Evolutionary conservation across 352 stramenopile genomes (phyloP).

Genomic region (Nothophytophthora sp.): DNA sequence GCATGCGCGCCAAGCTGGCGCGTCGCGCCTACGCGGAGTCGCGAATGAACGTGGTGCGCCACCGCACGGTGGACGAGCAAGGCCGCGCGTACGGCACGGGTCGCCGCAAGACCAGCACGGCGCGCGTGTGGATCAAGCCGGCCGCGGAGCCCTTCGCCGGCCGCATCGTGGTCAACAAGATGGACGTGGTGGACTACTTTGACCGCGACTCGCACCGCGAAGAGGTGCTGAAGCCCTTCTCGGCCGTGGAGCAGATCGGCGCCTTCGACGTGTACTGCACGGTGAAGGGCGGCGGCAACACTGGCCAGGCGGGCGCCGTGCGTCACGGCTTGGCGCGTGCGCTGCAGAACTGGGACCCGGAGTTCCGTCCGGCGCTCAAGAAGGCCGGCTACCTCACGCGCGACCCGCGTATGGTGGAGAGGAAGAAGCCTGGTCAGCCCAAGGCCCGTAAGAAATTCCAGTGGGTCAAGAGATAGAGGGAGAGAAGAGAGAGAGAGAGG

Average conservation of each 20-base stretch:
- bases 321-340: slow-evolving; percentile 93
- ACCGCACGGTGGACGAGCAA: slow-evolving; percentile 72
- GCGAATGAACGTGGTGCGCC: slow-evolving; percentile 74
- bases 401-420: slow-evolving; percentile 96
- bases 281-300: slow-evolving; percentile 92
- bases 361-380: slow-evolving; percentile 92
- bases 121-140: slow-evolving; percentile 94
- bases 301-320: slow-evolving; percentile 93
- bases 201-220: slow-evolving; percentile 90
- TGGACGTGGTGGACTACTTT: slow-evolving; percentile 94
- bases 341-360: slow-evolving; percentile 94
- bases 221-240: slow-evolving; percentile 84
- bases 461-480: slow-evolving; percentile 97
- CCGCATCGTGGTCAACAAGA: slow-evolving; percentile 94
- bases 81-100: slow-evolving; percentile 90
- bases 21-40: slow-evolving; percentile 67
- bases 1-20: slow-evolving; percentile 64
- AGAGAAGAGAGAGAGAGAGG: slow-evolving; percentile 11
- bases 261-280: slow-evolving; percentile 93
- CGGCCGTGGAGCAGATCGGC: slow-evolving; percentile 68
- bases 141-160: slow-evolving; percentile 74
- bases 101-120: slow-evolving; percentile 93
- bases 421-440: slow-evolving; percentile 95
- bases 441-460: slow-evolving; percentile 98
- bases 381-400: slow-evolving; percentile 92